phyloP scores from a whole-genome alignment of 2,329 filamentous ascomycete species.

The Xylaria sp. region DNA sequence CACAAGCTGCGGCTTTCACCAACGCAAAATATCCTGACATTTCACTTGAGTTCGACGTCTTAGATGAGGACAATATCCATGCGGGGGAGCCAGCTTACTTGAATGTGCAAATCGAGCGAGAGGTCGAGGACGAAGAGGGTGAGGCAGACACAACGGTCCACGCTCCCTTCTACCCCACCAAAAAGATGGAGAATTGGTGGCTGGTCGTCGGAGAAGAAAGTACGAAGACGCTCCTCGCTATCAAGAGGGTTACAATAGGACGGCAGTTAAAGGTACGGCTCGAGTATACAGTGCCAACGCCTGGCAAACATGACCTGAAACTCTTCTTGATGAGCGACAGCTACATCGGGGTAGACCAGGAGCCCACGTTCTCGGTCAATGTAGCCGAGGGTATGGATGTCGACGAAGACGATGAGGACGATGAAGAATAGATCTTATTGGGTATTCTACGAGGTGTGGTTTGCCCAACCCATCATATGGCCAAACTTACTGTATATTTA shows the following conservation, averaged over 20 bases:
- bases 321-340: slow-evolving; percentile 97
- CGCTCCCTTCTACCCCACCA: slow-evolving; percentile 90
- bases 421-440: slow-evolving; percentile 57
- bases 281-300: slow-evolving; percentile 87
- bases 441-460: slow-evolving; percentile 42
- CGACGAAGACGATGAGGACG: slow-evolving; percentile 85
- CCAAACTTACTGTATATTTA: slow-evolving; percentile 51
- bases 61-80: slow-evolving; percentile 82
- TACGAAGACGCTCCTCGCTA: slow-evolving; percentile 86
- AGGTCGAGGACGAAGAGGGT: slow-evolving; percentile 75
- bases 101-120: slow-evolving; percentile 85
- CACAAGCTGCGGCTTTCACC: slow-evolving; percentile 91
- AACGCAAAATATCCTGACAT: slow-evolving; percentile 97
- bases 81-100: slow-evolving; percentile 86
- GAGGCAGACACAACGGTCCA: slow-evolving; percentile 87
- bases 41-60: slow-evolving; percentile 87
- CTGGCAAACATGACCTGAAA: slow-evolving; percentile 88
- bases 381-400: slow-evolving; percentile 96
- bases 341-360: slow-evolving; percentile 97
- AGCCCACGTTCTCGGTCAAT: slow-evolving; percentile 85
- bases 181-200: slow-evolving; percentile 99
- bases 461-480: slow-evolving; percentile 40
- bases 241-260: slow-evolving; percentile 92
- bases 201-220: slow-evolving; percentile 93
- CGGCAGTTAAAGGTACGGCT: slow-evolving; percentile 80